These are phyloP conservation scores for Polyporus tsugae DNA, from an alignment of 1,284 basidiomycete genomes.

Conservation along the genomic window DNA sequence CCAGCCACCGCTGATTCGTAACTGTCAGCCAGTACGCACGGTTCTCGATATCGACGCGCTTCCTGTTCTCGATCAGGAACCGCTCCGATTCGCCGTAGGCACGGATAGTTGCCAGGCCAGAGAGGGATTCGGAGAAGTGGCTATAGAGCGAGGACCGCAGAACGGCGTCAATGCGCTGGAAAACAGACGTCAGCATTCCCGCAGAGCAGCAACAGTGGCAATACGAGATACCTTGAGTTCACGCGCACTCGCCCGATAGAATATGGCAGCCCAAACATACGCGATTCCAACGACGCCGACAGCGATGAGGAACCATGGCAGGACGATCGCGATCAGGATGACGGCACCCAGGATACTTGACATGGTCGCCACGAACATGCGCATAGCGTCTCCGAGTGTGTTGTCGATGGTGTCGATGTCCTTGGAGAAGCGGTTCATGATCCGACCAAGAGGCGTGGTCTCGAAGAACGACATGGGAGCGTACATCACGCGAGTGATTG, in stretches of 20 bases:
- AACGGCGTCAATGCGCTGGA: constrained; percentile 72
- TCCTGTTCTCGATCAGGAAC: constrained; percentile 80
- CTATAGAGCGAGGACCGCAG: constrained; percentile 78
- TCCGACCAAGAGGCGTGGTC: constrained; percentile 90
- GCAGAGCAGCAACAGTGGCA: neutral
- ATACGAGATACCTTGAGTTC: constrained; percentile 70
- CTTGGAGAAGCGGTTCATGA: constrained; percentile 87
- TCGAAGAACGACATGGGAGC: constrained; percentile 92
- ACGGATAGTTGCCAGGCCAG: constrained; percentile 79
- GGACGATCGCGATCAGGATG: constrained; percentile 79
- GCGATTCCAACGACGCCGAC: constrained; percentile 66
- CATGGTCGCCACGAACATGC: constrained; percentile 76
- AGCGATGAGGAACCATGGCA: constrained; percentile 88
- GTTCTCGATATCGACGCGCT: constrained; percentile 89
- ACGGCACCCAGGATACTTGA: constrained; percentile 77
- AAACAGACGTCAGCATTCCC: neutral
- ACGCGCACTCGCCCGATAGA: constrained; percentile 89
- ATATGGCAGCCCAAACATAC: constrained; percentile 74
- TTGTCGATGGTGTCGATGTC: constrained; percentile 93
- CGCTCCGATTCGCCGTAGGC: constrained; percentile 72
- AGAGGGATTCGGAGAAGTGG: constrained; percentile 84
- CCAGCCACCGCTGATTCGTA: constrained; percentile 89
- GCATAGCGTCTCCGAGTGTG: constrained; percentile 74
- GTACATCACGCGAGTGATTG: constrained; percentile 71
- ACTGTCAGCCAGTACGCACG: constrained; percentile 89